Evolutionary conservation across 768 basidiomycete genomes (phyloP), one percentile per base, ranked within the genome.

Genomic region (Cystofilobasidium capitatum): DNA sequence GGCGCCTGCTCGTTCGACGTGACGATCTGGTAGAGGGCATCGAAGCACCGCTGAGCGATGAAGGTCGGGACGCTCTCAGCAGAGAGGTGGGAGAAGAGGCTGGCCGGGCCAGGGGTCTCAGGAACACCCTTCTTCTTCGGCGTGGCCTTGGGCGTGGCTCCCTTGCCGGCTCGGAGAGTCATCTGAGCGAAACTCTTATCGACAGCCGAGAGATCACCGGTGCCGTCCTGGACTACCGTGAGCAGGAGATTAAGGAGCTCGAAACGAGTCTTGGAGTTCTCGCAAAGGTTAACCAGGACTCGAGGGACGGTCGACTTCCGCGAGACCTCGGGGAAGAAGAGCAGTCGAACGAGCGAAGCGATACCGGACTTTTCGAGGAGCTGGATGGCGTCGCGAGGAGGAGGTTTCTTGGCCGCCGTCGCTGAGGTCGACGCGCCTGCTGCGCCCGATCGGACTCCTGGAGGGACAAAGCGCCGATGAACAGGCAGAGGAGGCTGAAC

Each of bases 241-340:
- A 99, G 82, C 26, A 99, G 83, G 17, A 97, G 83, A 74, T 93
- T 96, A 81, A 99, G 89, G 29, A 98, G 81, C 72, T 99, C 96
- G 7, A 84, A 85, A 24, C 96, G 83, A 0, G 94, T 92, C 74
- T 88, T 89, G 3, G 85, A 80, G 75, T 99, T 99, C 79, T 98
- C 93, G 79, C 92, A 99, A 10, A 99, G 81, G 75, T 98, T 94
- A 70, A 91, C 86, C 40, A 99, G 84, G 1, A 96, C 86, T 74
- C 87, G 88, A 76, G 91, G 89, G 16, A 99, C 81, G 29, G 88
- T 78, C 58, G 83, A 87, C 79, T 91, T 92, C 78, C 85, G 85
- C 69, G 90, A 80, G 26, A 91, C 86, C 71, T 96, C 90, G 5
- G 96, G 96, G 82, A 91, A 96, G 82, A 99, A 99, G 26, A 99